Conservation (phyloP, 2,329 filamentous ascomycete genomes). For the Xylariaceae sp. region DNA sequence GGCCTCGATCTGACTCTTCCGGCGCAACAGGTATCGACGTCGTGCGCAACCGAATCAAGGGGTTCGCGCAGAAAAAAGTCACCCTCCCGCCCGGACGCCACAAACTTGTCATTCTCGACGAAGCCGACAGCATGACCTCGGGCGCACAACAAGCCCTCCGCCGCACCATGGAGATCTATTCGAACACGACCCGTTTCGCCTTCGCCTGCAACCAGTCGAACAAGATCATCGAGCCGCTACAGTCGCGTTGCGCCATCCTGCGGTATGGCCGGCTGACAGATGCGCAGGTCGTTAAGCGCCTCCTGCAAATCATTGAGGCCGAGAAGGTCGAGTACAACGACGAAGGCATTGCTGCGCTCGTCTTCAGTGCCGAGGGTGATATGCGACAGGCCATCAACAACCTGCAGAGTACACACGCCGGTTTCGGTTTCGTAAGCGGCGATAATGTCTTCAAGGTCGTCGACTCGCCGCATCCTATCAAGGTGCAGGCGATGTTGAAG, state of each 20-base stretch:
- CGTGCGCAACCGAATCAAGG: slow-evolving; percentile 94
- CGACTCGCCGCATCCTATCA: slow-evolving; percentile 94
- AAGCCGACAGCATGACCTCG: slow-evolving; percentile 96
- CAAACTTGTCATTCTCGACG: slow-evolving; percentile 95
- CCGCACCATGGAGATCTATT: slow-evolving; percentile 98
- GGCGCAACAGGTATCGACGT: slow-evolving; percentile 74
- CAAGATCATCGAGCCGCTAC: slow-evolving; percentile 98
- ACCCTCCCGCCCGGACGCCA: slow-evolving; percentile 85
- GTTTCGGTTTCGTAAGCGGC: slow-evolving; percentile 93
- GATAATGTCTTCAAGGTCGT: slow-evolving; percentile 98
- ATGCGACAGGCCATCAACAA: slow-evolving; percentile 99
- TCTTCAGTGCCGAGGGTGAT: slow-evolving; percentile 95
- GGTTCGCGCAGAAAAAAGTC: slow-evolving; percentile 98
- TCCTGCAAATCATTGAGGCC: slow-evolving; percentile 88
- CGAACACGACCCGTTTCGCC: slow-evolving; percentile 89
- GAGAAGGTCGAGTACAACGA: slow-evolving; percentile 89
- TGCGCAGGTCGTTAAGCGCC: slow-evolving; percentile 80
- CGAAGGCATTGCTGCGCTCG: slow-evolving; percentile 88
- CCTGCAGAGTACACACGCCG: slow-evolving; percentile 84
- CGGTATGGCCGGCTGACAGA: slow-evolving; percentile 91
- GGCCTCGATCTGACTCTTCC: not conserved
- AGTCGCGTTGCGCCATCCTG: slow-evolving; percentile 92
- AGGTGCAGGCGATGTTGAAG: slow-evolving; percentile 98
- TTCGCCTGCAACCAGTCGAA: slow-evolving; percentile 99
- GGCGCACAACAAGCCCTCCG: slow-evolving; percentile 93